Conservation (phyloP, 2,329 filamentous ascomycete genomes). For the Scedosporium dehoogii region DNA sequence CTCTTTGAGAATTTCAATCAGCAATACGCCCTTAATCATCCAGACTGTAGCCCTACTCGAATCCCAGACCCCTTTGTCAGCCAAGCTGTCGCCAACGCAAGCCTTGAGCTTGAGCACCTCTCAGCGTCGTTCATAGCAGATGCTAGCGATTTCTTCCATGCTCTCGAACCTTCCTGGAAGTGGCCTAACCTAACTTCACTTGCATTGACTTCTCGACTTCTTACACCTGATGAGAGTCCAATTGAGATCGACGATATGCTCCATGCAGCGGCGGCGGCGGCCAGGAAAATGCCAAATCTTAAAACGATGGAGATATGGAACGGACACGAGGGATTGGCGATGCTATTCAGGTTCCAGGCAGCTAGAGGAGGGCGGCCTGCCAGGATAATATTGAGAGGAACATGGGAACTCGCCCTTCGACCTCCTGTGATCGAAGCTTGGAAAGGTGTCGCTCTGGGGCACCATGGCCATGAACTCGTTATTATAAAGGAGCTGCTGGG, state of each 20-base stretch:
- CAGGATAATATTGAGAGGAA: constrained; percentile 16
- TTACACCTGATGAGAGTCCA: constrained; percentile 13
- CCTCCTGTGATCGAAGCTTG: constrained; percentile 14
- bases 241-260: constrained; percentile 17
- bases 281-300: constrained; percentile 19
- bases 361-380: constrained; percentile 11
- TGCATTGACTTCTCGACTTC: constrained; percentile 20
- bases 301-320: constrained; percentile 23
- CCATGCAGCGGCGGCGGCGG: constrained; percentile 15
- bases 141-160: constrained; percentile 20
- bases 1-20: no score
- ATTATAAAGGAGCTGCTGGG: neutral
- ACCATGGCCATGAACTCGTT: neutral
- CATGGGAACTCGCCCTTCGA: constrained; percentile 12
- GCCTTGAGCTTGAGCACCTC: constrained; percentile 17
- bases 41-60: neutral
- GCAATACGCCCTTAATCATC: no score
- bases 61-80: constrained; percentile 15
- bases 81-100: constrained; percentile 18
- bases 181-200: constrained; percentile 22
- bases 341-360: constrained; percentile 16
- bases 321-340: constrained; percentile 15
- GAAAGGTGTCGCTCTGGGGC: constrained; percentile 14
- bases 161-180: constrained; percentile 14
- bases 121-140: constrained; percentile 22